Evolutionary conservation across 768 basidiomycete genomes (phyloP), one percentile per base, ranked within the genome.

Genomic region (Tulasnella sp.): DNA sequence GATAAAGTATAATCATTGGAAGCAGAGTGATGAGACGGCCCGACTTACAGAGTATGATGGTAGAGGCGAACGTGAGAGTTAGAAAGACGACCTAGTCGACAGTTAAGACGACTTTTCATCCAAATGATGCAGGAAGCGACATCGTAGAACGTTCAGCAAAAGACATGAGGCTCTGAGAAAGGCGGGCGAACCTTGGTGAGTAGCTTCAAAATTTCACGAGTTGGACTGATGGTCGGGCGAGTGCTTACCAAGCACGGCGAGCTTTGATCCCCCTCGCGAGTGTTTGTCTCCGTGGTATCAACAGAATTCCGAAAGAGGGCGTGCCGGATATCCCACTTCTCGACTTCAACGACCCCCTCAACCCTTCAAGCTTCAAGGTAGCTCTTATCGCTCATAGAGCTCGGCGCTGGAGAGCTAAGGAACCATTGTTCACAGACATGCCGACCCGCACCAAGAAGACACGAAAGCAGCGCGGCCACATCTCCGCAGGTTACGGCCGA

Each of bases 401-500:
- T 42, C 40, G 40, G 17, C 22, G 19, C 22, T 17, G 22, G n/a
- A 9, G 22, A 22, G 11, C 52, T 54, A 42, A 42, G 52, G n/a
- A 25, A 29, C 19, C 49, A 54, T n/a, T n/a, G 25, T 22, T 15
- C 12, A 8, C 58, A 74, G 72, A 85, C 52, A 98, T 97, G 97
- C 97, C 97, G 85, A 94, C 96, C 84, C 95, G 89, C 84, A 88
- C 96, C 87, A 88, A 91, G 82, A 98, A 98, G 87, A 99, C 97
- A 85, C 92, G 97, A 87, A 99, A 99, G 87, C 96, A 97, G 87
- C 91, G 97, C 83, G 97, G 97, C 82, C 96, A 99, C 88, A 96
- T 99, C 82, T 99, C 97, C 80, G 96, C 96, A 83, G 97, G 97
- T 87, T 92, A 99, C 86, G 97, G 97, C 85, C 97, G 97, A 93